Base-by-base conservation (phyloP, 1,284 basidiomycete species). In the Fistulinella cinereoalba region DNA sequence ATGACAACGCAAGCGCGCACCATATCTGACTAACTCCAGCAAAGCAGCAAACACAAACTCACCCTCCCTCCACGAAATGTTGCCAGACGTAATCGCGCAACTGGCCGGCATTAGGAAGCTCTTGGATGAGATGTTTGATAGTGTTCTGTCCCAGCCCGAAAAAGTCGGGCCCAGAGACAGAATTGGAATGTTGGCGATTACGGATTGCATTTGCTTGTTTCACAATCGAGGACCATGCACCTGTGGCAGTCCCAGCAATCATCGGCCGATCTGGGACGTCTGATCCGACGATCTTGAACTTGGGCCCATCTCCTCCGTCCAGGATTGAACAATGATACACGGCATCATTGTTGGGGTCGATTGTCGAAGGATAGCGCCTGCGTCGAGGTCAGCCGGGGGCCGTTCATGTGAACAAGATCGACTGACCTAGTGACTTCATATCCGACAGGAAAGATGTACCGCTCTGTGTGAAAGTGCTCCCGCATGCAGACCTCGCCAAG, bases 401-500 rank as follows among this genome's bases (percentile, higher is more conserved):
- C 33, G 52, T 27, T 37, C 8, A 25, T 27, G 49, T 32, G 12
- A 25, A 6, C 21, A 6, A 32, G 25, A 53, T 33, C 28, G 8
- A 61, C 71, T 43, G 45, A 86, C 87, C 87, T 74, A 4, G 80
- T 85, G 5, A 88, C 86, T 61, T 88, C 84, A 61, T 89, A 91
- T 16, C 87, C 87, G 40, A 90, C 83, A 16, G 88, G 88, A 58
- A 88, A 91, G 53, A 91, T 90, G 61, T 90, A 90, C 47, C 88
- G 72, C 62, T 90, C 87, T 0, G 88, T 88, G 62, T 88, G 85
- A 59, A 89, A 90, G 61, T 88, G 84, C 56, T 89, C 85, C 37
- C 85, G 74, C 78, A 83, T 80, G 59, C 85, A 88, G 5, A 89
- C 79, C 51, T 80, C 75, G 5, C 88, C 88, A 1, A 91, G 71